Percentiles rank a stretch among this genome's conserved stretches.
phyloP scores from a whole-genome alignment of 441 rosid species.

The Eutrema salsugineum region DNA sequence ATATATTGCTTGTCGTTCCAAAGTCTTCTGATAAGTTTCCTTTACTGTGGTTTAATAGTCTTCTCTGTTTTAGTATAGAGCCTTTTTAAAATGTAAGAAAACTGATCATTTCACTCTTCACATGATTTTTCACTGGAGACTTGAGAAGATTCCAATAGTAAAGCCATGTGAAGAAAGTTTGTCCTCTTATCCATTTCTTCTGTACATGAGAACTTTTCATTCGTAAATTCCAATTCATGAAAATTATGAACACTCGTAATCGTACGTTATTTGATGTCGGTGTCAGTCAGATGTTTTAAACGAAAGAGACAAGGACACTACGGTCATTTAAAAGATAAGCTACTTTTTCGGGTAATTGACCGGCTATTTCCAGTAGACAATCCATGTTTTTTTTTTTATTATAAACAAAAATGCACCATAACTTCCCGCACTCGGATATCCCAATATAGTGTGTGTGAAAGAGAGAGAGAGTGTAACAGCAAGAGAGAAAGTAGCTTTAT shows the following conservation, averaged over 20 bases:
- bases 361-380: conserved; percentile 14
- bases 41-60: not conserved
- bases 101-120: not conserved
- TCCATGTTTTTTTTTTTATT: not conserved
- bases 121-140: not conserved
- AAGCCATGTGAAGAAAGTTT: conserved; percentile 18
- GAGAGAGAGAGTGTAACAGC: not conserved
- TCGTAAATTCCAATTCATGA: not conserved
- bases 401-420: too few relatives aligned
- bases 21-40: not conserved
- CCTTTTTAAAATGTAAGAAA: not conserved
- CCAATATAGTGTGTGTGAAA: not conserved
- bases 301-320: not conserved
- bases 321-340: not conserved
- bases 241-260: not conserved
- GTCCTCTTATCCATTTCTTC: not conserved
- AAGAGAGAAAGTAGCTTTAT: not conserved
- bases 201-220: not conserved
- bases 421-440: conserved; percentile 11
- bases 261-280: conserved; percentile 6
- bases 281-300: not conserved
- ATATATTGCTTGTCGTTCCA: not conserved
- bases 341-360: not conserved
- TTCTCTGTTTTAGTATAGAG: too few relatives aligned
- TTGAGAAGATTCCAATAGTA: not conserved